A percentile compares a stretch with the other conserved stretches of the same genome.
Evolutionary conservation across 1,139 yeast genomes (phyloP).

Genomic region (Nakaseomyces kungkrabaensis): DNA sequence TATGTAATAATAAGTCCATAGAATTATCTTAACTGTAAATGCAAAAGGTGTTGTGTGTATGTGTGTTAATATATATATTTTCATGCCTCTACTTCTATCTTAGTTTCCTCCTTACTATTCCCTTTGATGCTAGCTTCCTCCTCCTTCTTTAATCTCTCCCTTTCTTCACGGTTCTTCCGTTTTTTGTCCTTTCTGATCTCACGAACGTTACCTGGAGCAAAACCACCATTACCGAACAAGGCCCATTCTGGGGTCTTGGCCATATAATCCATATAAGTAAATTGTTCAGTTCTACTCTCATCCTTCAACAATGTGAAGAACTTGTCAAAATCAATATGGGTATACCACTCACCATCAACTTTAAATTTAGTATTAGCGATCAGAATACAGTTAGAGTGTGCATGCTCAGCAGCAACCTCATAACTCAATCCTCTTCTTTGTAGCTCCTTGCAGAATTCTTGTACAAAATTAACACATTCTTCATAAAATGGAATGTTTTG

Average conservation of each 20-base stretch:
- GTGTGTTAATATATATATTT: not conserved
- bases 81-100: not conserved
- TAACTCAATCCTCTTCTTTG: conserved; percentile 56
- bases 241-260: conserved; percentile 88
- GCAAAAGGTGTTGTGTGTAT: not conserved
- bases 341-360: conserved; percentile 69
- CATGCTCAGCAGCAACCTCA: conserved; percentile 89
- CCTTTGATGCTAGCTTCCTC: not conserved
- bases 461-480: conserved; percentile 73
- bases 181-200: conserved; percentile 59
- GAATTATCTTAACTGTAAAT: no score
- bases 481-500: conserved; percentile 91
- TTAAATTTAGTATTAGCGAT: conserved; percentile 69
- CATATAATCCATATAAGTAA: conserved; percentile 72
- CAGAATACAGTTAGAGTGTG: conserved; percentile 86
- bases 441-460: conserved; percentile 48
- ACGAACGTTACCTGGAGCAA: conserved; percentile 74
- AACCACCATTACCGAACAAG: conserved; percentile 85
- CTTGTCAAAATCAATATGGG: conserved; percentile 75
- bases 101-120: not conserved
- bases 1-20: no score
- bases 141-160: conserved; percentile 5
- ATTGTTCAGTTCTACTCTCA: conserved; percentile 38
- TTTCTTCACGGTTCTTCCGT: conserved; percentile 6
- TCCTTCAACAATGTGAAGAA: conserved; percentile 63